A percentile compares a stretch with the other conserved stretches of the same genome.
Evolutionary conservation across 2,329 filamentous ascomycete genomes (phyloP).

Genomic region (Venturia aucupariae): DNA sequence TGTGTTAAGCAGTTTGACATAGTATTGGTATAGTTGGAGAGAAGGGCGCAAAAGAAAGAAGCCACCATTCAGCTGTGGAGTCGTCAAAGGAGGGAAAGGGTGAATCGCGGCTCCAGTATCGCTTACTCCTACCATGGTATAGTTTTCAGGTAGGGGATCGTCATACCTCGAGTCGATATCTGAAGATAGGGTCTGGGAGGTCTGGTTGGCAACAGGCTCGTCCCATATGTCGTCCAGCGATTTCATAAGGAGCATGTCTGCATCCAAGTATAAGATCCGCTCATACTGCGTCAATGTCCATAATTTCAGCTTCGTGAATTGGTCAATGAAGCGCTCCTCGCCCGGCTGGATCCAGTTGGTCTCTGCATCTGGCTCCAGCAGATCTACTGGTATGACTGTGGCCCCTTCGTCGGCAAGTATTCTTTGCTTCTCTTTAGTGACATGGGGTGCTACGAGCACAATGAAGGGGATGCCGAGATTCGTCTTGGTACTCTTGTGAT

Average conservation of each 20-base stretch:
- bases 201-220: not conserved
- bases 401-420: conserved; percentile 12
- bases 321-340: conserved; percentile 10
- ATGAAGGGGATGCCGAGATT: conserved; percentile 13
- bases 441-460: conserved; percentile 14
- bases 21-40: conserved; percentile 8
- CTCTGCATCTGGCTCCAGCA: not conserved
- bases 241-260: conserved; percentile 15
- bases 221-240: conserved; percentile 13
- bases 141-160: not conserved
- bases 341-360: conserved; percentile 7
- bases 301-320: conserved; percentile 15
- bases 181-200: not conserved
- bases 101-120: not conserved
- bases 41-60: conserved; percentile 14
- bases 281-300: conserved; percentile 13
- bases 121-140: conserved; percentile 6
- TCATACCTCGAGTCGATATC: not conserved
- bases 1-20: conserved; percentile 8
- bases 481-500: conserved; percentile 8
- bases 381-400: conserved; percentile 7
- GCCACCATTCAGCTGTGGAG: not conserved
- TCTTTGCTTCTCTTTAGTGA: conserved; percentile 3
- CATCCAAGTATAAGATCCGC: conserved; percentile 15
- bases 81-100: not conserved